Percentiles rank a stretch among this genome's conserved stretches.
Conservation (phyloP, 2,329 filamentous ascomycete species). For the Alternaria solani region DNA sequence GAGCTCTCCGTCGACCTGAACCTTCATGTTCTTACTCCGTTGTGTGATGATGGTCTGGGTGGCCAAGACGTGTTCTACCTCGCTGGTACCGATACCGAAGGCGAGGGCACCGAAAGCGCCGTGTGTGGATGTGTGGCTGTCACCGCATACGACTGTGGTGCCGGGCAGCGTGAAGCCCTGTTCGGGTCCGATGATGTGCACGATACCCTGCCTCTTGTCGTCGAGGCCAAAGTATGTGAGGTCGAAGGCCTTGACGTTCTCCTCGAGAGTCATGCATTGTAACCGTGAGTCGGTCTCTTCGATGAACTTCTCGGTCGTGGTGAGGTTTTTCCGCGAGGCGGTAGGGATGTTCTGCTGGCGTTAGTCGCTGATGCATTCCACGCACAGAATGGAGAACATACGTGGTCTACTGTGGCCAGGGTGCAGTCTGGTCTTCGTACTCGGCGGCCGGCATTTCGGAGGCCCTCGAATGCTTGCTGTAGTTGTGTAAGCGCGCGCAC, state of each 20-base stretch:
- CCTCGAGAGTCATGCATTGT: constrained; percentile 94
- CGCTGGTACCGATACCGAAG: constrained; percentile 96
- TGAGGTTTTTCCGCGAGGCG: constrained; percentile 87
- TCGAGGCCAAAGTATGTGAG: constrained; percentile 96
- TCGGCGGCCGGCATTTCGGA: constrained; percentile 85
- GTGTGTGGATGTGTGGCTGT: constrained; percentile 98
- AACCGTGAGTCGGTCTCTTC: constrained; percentile 91
- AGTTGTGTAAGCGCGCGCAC: constrained; percentile 21
- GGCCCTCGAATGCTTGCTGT: constrained; percentile 95
- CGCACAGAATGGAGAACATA: constrained; percentile 59
- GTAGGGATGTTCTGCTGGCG: constrained; percentile 85
- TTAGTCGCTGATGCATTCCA: constrained; percentile 16
- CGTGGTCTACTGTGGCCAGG: constrained; percentile 94
- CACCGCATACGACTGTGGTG: constrained; percentile 96
- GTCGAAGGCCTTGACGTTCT: constrained; percentile 96
- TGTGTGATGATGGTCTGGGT: constrained; percentile 95
- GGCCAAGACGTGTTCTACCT: constrained; percentile 97
- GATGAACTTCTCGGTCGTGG: constrained; percentile 92
- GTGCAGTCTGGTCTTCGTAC: constrained; percentile 97
- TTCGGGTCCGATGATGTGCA: constrained; percentile 97
- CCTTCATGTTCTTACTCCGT: constrained; percentile 97
- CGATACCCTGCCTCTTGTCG: constrained; percentile 96
- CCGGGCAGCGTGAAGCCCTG: constrained; percentile 98
- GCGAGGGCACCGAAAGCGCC: constrained; percentile 94
- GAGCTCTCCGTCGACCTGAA: constrained; percentile 91